Conservation (phyloP, 116 monocot species). For the Zostera marina region DNA sequence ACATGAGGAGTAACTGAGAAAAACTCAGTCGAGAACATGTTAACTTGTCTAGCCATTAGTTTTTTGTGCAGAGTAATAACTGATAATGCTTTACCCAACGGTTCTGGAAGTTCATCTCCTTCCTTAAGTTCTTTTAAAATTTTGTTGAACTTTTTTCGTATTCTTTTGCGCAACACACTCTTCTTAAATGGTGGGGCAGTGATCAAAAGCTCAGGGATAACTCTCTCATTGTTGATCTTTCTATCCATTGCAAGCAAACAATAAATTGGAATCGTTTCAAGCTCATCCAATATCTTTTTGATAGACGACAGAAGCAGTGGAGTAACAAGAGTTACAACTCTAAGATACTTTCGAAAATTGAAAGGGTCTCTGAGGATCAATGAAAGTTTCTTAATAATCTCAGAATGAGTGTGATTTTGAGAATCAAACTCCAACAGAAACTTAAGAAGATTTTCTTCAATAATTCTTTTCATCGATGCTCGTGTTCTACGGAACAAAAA, state of each 20-base stretch:
- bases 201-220: slow-evolving; percentile 25
- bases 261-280: slow-evolving; percentile 27
- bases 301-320: slow-evolving; percentile 26
- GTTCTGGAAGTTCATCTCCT: slow-evolving; percentile 28
- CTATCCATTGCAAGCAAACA: slow-evolving; percentile 36
- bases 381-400: slow-evolving; percentile 16
- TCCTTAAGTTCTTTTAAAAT: slow-evolving; percentile 16
- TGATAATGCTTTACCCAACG: slow-evolving; percentile 61
- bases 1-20: slow-evolving; percentile 35
- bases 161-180: slow-evolving; percentile 8
- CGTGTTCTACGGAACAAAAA: slow-evolving; percentile 26
- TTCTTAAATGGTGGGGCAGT: slow-evolving; percentile 7
- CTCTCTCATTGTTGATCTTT: slow-evolving; percentile 23
- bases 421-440: slow-evolving; percentile 10
- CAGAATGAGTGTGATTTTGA: slow-evolving; percentile 1
- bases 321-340: slow-evolving; percentile 17
- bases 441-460: slow-evolving; percentile 22
- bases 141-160: slow-evolving; percentile 16
- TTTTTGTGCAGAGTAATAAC: slow-evolving; percentile 35
- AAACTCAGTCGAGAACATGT: slow-evolving; percentile 24
- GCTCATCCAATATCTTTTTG: slow-evolving; percentile 15
- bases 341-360: slow-evolving; percentile 18
- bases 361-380: slow-evolving; percentile 32
- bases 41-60: slow-evolving; percentile 10
- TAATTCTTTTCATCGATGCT: slow-evolving; percentile 21